Evolutionary conservation across 768 basidiomycete genomes (phyloP).

Genomic region (Naematelia encephala): DNA sequence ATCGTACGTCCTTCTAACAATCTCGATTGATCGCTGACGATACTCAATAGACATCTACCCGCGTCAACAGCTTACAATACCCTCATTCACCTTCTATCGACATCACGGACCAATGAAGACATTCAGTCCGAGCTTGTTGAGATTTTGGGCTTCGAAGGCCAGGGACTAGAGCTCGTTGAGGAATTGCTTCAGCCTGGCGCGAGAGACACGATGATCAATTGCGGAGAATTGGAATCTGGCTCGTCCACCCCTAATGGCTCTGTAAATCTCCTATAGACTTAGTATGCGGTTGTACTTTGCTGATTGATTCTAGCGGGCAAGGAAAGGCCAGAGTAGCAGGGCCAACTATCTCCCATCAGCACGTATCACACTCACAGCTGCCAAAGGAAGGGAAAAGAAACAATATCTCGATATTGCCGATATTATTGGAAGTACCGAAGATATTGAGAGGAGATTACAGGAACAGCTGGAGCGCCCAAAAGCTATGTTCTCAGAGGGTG

Average conservation of each 20-base stretch:
- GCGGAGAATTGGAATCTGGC: not conserved
- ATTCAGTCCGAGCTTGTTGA: slow-evolving; percentile 77
- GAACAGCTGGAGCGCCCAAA: slow-evolving; percentile 46
- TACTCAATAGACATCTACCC: slow-evolving; percentile 35
- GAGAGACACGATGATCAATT: slow-evolving; percentile 49
- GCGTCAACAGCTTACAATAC: slow-evolving; percentile 23
- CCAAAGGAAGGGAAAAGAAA: slow-evolving; percentile 35
- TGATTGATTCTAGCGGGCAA: not conserved
- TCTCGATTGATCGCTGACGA: slow-evolving; percentile 7
- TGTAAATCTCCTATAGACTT: not conserved
- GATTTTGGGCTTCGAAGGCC: slow-evolving; percentile 66
- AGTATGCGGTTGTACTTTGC: too few relatives aligned
- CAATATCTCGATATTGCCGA: slow-evolving; percentile 30
- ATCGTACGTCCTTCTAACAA: not conserved
- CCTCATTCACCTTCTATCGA: slow-evolving; percentile 29
- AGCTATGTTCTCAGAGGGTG: slow-evolving; percentile 41
- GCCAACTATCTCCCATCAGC: slow-evolving; percentile 22
- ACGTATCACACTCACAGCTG: slow-evolving; percentile 22
- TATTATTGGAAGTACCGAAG: slow-evolving; percentile 40
- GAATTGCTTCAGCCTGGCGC: slow-evolving; percentile 64
- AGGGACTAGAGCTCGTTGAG: slow-evolving; percentile 73
- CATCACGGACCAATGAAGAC: slow-evolving; percentile 57
- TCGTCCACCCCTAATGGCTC: slow-evolving; percentile 13
- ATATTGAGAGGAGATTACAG: slow-evolving; percentile 46
- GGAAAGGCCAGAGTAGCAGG: not conserved